These are phyloP conservation scores for Trifolium dubium DNA, from an alignment of 306 rosid genomes.

Conservation along the genomic window DNA sequence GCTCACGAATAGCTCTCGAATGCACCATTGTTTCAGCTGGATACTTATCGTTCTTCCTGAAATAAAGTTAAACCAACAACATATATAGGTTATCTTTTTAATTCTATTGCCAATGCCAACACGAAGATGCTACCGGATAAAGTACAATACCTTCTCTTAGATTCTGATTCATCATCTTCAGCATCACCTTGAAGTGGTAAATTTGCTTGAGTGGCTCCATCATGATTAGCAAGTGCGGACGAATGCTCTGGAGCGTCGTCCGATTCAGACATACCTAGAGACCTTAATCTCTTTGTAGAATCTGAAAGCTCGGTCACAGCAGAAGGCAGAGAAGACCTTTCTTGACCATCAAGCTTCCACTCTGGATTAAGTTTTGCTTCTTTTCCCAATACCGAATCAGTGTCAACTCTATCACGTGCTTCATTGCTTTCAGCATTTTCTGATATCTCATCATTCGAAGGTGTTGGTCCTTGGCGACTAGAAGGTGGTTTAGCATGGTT, in stretches of 20 bases:
- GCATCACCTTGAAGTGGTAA: slow-evolving; percentile 52
- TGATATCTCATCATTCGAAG: slow-evolving; percentile 49
- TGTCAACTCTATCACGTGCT: slow-evolving; percentile 49
- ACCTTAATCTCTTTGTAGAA: slow-evolving; percentile 53
- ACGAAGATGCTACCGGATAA: slow-evolving; percentile 2
- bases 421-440: slow-evolving; percentile 62
- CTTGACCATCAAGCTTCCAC: slow-evolving; percentile 63
- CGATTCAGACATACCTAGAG: slow-evolving; percentile 54
- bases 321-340: slow-evolving; percentile 68
- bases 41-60: slow-evolving; percentile 70
- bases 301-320: slow-evolving; percentile 62
- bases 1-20: slow-evolving; percentile 74
- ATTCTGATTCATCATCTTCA: slow-evolving; percentile 70
- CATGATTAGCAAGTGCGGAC: slow-evolving; percentile 64
- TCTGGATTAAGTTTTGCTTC: slow-evolving; percentile 49
- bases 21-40: slow-evolving; percentile 56
- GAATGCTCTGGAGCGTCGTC: slow-evolving; percentile 70
- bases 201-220: slow-evolving; percentile 58
- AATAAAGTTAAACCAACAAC: slow-evolving; percentile 39
- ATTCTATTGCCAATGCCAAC: neutral
- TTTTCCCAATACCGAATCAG: slow-evolving; percentile 58
- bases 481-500: too few relatives aligned
- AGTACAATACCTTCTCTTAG: slow-evolving; percentile 68
- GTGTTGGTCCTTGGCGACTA: too few relatives aligned
- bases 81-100: slow-evolving; percentile 5